Evolutionary conservation across 495 filamentous ascomycete genomes (phyloP).

Genomic region (Podospora conica): DNA sequence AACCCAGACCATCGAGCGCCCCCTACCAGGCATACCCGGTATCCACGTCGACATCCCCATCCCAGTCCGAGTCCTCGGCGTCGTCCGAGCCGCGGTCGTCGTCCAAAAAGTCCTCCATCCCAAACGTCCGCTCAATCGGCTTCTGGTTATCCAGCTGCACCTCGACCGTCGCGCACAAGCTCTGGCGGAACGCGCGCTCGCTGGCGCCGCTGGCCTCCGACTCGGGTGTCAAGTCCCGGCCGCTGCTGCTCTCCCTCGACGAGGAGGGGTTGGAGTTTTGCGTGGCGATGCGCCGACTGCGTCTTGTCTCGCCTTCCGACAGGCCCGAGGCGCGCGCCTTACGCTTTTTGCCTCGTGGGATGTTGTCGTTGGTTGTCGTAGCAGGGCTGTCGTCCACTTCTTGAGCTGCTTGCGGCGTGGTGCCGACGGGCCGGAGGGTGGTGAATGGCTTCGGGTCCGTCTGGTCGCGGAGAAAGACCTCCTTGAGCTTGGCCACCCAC

Average conservation of each 20-base stretch:
- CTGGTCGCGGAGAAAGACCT: constrained; percentile 56
- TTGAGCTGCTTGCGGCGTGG: not conserved
- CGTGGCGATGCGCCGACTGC: constrained; percentile 22
- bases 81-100: constrained; percentile 57
- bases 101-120: constrained; percentile 76
- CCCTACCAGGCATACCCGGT: constrained; percentile 25
- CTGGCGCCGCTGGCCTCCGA: constrained; percentile 6
- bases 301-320: constrained; percentile 9
- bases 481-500: constrained; percentile 59
- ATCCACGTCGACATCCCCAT: constrained; percentile 44
- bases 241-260: constrained; percentile 20
- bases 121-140: constrained; percentile 63
- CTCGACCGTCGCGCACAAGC: constrained; percentile 74
- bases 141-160: constrained; percentile 79
- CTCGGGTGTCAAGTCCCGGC: constrained; percentile 6
- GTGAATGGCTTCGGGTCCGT: constrained; percentile 41
- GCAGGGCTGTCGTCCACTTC: not conserved
- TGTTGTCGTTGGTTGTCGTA: not conserved
- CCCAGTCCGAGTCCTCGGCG: constrained; percentile 63
- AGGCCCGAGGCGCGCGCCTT: not conserved
- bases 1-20: too few relatives aligned
- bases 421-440: constrained; percentile 17
- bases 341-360: not conserved
- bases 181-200: constrained; percentile 50
- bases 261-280: constrained; percentile 17